These are phyloP conservation scores for Globisporangium iwayamae DNA, from an alignment of 352 stramenopile genomes.

Conservation along the genomic window DNA sequence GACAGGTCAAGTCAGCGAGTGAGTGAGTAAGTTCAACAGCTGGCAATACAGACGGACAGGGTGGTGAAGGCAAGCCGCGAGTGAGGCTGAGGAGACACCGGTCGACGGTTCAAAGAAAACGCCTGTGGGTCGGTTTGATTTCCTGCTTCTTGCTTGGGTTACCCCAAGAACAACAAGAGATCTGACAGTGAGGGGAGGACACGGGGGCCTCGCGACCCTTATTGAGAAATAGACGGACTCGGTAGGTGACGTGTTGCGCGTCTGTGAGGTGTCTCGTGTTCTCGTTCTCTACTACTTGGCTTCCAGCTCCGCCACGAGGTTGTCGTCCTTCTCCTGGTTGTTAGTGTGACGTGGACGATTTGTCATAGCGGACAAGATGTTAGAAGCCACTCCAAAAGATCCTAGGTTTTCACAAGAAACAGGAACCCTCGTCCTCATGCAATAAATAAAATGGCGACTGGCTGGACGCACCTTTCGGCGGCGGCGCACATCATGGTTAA, in stretches of 20 bases:
- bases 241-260: not conserved
- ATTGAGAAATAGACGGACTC: not conserved
- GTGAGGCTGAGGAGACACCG: not conserved
- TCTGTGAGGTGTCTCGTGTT: too few relatives aligned
- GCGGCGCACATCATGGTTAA: slow-evolving; percentile 95
- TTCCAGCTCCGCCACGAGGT: slow-evolving; percentile 55
- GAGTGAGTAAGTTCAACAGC: not conserved
- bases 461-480: slow-evolving; percentile 49
- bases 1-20: too few relatives aligned
- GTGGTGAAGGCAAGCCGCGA: not conserved
- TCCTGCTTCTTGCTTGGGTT: not conserved
- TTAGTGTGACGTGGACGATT: not conserved
- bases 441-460: too few relatives aligned
- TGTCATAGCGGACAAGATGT: too few relatives aligned
- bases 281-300: slow-evolving; percentile 40
- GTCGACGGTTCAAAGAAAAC: slow-evolving; percentile 1
- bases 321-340: slow-evolving; percentile 61
- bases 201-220: too few relatives aligned
- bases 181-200: too few relatives aligned
- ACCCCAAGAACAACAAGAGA: too few relatives aligned
- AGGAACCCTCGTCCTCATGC: too few relatives aligned
- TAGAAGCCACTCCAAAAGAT: too few relatives aligned
- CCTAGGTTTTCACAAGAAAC: too few relatives aligned
- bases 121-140: not conserved
- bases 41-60: not conserved